phyloP scores from a whole-genome alignment of 208 protist genomes.

The Angomonas deanei region DNA sequence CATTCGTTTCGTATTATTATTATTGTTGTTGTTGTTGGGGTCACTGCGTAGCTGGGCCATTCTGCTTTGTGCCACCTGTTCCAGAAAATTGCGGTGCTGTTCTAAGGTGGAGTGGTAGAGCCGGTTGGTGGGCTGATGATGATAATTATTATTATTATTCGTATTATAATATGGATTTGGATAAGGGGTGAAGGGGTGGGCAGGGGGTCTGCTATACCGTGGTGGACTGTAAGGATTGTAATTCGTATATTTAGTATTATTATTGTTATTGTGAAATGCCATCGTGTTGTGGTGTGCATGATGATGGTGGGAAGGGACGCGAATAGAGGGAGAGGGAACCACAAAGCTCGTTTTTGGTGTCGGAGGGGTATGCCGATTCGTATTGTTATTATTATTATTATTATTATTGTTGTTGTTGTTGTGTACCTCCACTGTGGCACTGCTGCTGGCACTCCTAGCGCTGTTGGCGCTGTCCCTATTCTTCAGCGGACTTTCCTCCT shows the following conservation, averaged over 20 bases:
- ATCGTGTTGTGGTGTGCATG: background rate
- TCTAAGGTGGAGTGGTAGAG: too few relatives aligned
- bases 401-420: slow-evolving; percentile 5
- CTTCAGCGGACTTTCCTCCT: too few relatives aligned
- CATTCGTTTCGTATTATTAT: too few relatives aligned
- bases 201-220: too few relatives aligned
- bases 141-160: too few relatives aligned
- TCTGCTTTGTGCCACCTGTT: too few relatives aligned
- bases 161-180: too few relatives aligned
- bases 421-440: background rate
- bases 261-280: background rate
- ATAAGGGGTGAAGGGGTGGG: background rate
- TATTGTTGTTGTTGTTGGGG: too few relatives aligned
- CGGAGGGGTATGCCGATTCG: background rate
- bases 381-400: slow-evolving; percentile 5
- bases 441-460: background rate
- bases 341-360: background rate
- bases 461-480: background rate
- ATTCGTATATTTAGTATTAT: background rate
- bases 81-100: too few relatives aligned
- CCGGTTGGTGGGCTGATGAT: too few relatives aligned
- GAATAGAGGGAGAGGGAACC: background rate
- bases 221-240: background rate
- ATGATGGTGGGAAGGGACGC: background rate
- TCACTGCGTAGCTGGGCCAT: too few relatives aligned